These are phyloP conservation scores for Micractinium conductrix DNA, from an alignment of 139 green algal species.

Conservation along the genomic window DNA sequence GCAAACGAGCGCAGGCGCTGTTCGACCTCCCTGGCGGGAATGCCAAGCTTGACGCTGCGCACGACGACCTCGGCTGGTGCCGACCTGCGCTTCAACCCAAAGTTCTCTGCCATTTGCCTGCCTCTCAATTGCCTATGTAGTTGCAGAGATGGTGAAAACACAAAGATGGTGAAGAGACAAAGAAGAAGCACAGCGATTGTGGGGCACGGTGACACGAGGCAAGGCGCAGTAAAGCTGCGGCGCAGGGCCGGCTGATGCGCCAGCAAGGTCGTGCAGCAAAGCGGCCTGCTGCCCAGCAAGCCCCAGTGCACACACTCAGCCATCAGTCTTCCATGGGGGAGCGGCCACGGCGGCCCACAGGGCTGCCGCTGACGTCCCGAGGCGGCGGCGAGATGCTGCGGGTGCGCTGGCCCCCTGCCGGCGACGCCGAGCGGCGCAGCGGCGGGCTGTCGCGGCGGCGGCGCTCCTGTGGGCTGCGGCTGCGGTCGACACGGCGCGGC, in stretches of 20 bases:
- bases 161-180: no score
- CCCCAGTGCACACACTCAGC: not conserved
- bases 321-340: slow-evolving; percentile 2
- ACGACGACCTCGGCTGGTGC: no score
- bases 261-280: no score
- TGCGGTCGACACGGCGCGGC: not conserved
- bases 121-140: no score
- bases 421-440: not conserved
- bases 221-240: no score
- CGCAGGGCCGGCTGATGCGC: no score
- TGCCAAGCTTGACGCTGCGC: no score
- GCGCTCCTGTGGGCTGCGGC: not conserved
- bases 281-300: not conserved
- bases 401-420: not conserved
- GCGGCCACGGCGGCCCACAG: not conserved
- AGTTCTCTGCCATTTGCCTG: no score
- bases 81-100: no score
- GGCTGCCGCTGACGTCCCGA: not conserved
- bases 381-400: not conserved
- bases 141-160: no score
- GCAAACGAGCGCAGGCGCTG: no score
- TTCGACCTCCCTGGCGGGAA: no score
- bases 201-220: not conserved
- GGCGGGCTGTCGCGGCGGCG: not conserved
- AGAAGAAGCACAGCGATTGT: not conserved